Evolutionary conservation across 2,329 filamentous ascomycete genomes (phyloP).

Genomic region (Epichloe sibirici): DNA sequence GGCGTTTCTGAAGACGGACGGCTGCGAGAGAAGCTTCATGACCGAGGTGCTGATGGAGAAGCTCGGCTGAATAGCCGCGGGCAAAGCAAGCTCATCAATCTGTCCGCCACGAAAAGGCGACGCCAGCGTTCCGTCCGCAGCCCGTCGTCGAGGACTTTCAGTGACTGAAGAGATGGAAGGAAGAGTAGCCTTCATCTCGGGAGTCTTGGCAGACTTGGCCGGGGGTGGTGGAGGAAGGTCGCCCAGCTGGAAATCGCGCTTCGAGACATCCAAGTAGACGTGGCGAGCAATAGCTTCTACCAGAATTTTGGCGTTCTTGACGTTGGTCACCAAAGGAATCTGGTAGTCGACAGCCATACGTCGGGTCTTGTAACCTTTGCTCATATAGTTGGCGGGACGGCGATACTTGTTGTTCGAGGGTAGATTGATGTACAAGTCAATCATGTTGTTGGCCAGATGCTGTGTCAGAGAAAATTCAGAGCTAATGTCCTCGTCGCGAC

Average conservation of each 20-base stretch:
- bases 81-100: constrained; percentile 33
- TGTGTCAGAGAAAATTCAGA: constrained; percentile 95
- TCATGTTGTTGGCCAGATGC: constrained; percentile 93
- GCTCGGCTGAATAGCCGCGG: constrained; percentile 37
- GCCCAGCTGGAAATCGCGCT: constrained; percentile 86
- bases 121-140: constrained; percentile 13
- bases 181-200: constrained; percentile 41
- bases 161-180: constrained; percentile 22
- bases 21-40: constrained; percentile 57
- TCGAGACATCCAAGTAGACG: constrained; percentile 71
- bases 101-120: constrained; percentile 13
- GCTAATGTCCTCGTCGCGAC: constrained; percentile 71
- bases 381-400: constrained; percentile 95
- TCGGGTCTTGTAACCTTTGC: constrained; percentile 89
- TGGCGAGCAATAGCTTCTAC: constrained; percentile 88
- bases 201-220: constrained; percentile 47
- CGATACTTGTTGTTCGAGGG: constrained; percentile 98
- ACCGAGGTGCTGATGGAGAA: constrained; percentile 49
- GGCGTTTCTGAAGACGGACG: constrained; percentile 76
- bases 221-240: constrained; percentile 63
- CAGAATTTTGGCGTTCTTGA: constrained; percentile 97
- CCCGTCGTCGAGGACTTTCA: constrained; percentile 24
- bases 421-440: constrained; percentile 97
- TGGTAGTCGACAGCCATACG: constrained; percentile 98
- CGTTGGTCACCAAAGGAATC: constrained; percentile 92